Conservation (phyloP, 768 basidiomycete genomes). For the Cystofilobasidium capitatum region DNA sequence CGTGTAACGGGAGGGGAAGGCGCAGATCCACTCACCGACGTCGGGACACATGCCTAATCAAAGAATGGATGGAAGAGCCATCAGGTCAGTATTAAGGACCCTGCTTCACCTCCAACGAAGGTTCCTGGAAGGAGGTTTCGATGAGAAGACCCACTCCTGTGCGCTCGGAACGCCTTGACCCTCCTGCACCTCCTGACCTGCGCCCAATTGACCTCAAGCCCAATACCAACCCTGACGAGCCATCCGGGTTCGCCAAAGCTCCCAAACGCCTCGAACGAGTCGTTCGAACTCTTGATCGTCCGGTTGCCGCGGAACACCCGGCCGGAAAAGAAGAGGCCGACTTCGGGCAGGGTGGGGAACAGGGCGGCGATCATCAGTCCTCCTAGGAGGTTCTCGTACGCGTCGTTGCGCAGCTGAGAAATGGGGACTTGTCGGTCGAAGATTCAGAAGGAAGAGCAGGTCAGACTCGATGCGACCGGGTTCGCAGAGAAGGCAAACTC, state of each 20-base stretch:
- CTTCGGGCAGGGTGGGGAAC: constrained; percentile 61
- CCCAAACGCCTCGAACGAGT: constrained; percentile 70
- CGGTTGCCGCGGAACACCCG: constrained; percentile 59
- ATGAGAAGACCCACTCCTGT: constrained; percentile 52
- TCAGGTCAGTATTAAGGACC: background rate
- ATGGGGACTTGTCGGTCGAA: constrained; percentile 8
- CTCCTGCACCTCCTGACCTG: constrained; percentile 74
- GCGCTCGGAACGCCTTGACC: constrained; percentile 64
- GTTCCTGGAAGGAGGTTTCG: too few relatives aligned
- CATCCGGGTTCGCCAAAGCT: constrained; percentile 40
- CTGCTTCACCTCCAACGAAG: too few relatives aligned
- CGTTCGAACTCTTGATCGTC: constrained; percentile 60
- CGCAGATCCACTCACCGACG: constrained; percentile 52
- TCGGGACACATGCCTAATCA: constrained; percentile 66
- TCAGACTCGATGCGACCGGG: too few relatives aligned
- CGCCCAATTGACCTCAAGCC: constrained; percentile 81
- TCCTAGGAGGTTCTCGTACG: constrained; percentile 67
- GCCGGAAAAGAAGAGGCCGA: constrained; percentile 75
- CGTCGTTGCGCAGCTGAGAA: constrained; percentile 79
- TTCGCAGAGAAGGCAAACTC: constrained; percentile 45
- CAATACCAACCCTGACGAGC: constrained; percentile 82
- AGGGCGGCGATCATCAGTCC: constrained; percentile 81
- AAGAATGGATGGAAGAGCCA: background rate
- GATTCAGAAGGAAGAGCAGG: background rate
- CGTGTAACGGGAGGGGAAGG: background rate